A percentile compares a stretch with the other conserved stretches of the same genome.
Evolutionary conservation across 345 rosid genomes (phyloP).

Genomic region (Camelina laxa): DNA sequence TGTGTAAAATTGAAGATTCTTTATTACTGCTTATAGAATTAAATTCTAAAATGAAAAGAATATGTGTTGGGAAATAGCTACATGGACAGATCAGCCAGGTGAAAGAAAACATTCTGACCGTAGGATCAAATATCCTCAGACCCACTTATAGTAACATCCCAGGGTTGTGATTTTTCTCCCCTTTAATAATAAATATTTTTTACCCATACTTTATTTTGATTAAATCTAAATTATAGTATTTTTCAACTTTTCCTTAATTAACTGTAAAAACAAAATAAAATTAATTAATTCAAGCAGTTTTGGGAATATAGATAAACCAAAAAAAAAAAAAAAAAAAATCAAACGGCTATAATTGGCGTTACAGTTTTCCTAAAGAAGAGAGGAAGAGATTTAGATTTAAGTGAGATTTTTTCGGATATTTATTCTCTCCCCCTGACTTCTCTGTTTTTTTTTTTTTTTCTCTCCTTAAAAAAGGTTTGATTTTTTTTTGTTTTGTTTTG

Average conservation of each 20-base stretch:
- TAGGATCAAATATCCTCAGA: slow-evolving; percentile 20
- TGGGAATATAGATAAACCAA: slow-evolving; percentile 20
- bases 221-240: slow-evolving; percentile 8
- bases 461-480: neutral
- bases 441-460: slow-evolving; percentile 12
- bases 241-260: neutral
- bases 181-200: neutral
- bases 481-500: slow-evolving; percentile 17
- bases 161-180: neutral
- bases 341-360: slow-evolving; percentile 71
- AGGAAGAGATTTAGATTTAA: slow-evolving; percentile 23
- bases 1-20: too few relatives aligned
- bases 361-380: slow-evolving; percentile 36
- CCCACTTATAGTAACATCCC: slow-evolving; percentile 10
- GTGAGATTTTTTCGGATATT: slow-evolving; percentile 27
- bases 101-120: slow-evolving; percentile 9
- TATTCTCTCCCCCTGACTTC: slow-evolving; percentile 21
- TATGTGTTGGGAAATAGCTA: slow-evolving; percentile 21
- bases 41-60: too few relatives aligned
- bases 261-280: neutral
- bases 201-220: neutral
- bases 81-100: slow-evolving; percentile 5
- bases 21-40: too few relatives aligned
- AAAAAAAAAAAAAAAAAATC: slow-evolving; percentile 20
- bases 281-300: slow-evolving; percentile 31